A percentile compares a stretch with the other conserved stretches of the same genome.
phyloP scores from a whole-genome alignment of 768 basidiomycete genomes.

The Phlegmacium glaucopus region DNA sequence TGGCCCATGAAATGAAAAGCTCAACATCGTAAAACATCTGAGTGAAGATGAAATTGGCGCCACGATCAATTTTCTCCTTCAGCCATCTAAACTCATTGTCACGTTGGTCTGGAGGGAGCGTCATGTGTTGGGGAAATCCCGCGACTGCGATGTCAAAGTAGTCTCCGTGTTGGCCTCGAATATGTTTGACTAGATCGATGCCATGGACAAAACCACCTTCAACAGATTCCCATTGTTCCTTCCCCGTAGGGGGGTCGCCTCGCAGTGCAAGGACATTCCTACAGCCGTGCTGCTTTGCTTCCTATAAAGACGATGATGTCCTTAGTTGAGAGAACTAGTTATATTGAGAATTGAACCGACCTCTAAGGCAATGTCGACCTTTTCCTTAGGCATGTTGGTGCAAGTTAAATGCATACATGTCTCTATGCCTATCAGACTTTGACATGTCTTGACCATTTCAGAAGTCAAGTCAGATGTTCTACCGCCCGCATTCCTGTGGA shows the following conservation, averaged over 20 bases:
- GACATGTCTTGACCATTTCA: constrained; percentile 93
- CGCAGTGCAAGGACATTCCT: constrained; percentile 91
- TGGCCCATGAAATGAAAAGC: constrained; percentile 91
- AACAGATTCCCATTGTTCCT: constrained; percentile 89
- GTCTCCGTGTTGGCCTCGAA: constrained; percentile 77
- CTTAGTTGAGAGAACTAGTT: background rate
- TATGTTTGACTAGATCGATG: constrained; percentile 88
- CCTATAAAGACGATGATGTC: constrained; percentile 41
- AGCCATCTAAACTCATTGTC: constrained; percentile 79
- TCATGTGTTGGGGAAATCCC: constrained; percentile 85
- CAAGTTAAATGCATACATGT: constrained; percentile 99
- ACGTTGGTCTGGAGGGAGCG: constrained; percentile 69
- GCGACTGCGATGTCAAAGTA: constrained; percentile 96
- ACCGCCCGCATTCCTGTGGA: constrained; percentile 89
- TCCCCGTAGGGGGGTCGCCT: constrained; percentile 87
- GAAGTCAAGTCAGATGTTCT: constrained; percentile 92
- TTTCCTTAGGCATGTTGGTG: constrained; percentile 97
- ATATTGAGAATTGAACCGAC: constrained; percentile 44
- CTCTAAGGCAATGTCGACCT: constrained; percentile 86
- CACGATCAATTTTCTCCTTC: constrained; percentile 89
- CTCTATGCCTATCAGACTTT: constrained; percentile 89
- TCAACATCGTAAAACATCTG: constrained; percentile 98
- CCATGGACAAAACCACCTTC: constrained; percentile 90
- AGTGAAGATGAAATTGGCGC: constrained; percentile 92
- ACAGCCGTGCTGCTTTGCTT: constrained; percentile 86